These are phyloP conservation scores for Fusarium tupiense DNA, from an alignment of 2,329 filamentous ascomycete species.

Conservation along the genomic window DNA sequence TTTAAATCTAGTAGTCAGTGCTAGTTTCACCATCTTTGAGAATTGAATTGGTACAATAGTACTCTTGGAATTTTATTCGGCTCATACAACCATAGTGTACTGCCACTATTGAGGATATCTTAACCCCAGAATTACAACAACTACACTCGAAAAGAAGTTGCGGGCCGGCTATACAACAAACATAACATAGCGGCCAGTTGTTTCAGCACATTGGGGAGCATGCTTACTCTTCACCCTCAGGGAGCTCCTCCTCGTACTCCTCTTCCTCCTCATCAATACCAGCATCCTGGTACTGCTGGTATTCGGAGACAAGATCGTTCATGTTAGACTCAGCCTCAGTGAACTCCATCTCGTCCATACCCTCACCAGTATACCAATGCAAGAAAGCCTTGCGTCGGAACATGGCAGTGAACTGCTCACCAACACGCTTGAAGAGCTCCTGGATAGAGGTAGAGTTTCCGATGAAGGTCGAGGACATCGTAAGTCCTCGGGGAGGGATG, in stretches of 20 bases:
- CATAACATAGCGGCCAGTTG: constrained; percentile 16
- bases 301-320: constrained; percentile 99
- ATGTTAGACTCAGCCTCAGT: constrained; percentile 99
- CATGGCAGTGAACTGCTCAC: constrained; percentile 99
- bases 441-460: constrained; percentile 99
- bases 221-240: constrained; percentile 73
- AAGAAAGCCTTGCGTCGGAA: constrained; percentile 99
- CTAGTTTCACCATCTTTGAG: background rate
- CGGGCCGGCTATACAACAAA: constrained; percentile 39
- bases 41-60: constrained; percentile 42
- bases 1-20: background rate
- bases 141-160: constrained; percentile 48
- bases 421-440: constrained; percentile 99
- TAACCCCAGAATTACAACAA: constrained; percentile 49
- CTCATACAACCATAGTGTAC: constrained; percentile 47
- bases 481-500: constrained; percentile 95
- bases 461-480: constrained; percentile 99
- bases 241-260: constrained; percentile 89
- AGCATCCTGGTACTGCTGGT: constrained; percentile 99
- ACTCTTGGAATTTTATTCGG: constrained; percentile 44
- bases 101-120: constrained; percentile 53
- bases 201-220: constrained; percentile 4
- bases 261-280: constrained; percentile 97
- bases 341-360: constrained; percentile 99
- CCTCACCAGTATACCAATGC: constrained; percentile 99